Conservation (phyloP, 768 basidiomycete genomes). For the Glaciozyma antarctica region DNA sequence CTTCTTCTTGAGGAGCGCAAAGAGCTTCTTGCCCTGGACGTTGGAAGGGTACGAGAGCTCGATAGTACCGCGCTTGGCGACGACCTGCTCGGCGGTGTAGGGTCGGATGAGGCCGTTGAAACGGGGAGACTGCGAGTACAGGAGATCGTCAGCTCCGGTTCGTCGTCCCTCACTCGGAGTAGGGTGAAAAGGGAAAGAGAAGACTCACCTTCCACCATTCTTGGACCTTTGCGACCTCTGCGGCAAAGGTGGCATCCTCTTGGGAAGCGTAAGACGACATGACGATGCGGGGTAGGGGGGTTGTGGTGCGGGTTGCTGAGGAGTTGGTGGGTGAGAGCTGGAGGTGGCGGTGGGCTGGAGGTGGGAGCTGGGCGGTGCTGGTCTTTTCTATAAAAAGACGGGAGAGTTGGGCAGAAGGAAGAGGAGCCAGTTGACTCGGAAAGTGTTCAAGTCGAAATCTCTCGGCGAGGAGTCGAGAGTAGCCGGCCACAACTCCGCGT, state of each 20-base stretch:
- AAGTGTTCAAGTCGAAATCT: too few relatives aligned
- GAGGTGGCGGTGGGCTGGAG: too few relatives aligned
- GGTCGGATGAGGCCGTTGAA: slow-evolving; percentile 80
- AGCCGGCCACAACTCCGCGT: too few relatives aligned
- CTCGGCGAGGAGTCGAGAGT: too few relatives aligned
- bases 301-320: slow-evolving; percentile 42
- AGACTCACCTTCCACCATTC: slow-evolving; percentile 77
- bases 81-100: slow-evolving; percentile 86
- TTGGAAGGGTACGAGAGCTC: slow-evolving; percentile 78
- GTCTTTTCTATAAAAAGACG: too few relatives aligned
- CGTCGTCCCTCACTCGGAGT: too few relatives aligned
- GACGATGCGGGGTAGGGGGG: slow-evolving; percentile 5
- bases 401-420: too few relatives aligned
- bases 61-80: slow-evolving; percentile 83
- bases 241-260: slow-evolving; percentile 54
- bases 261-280: slow-evolving; percentile 20
- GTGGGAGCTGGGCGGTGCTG: too few relatives aligned
- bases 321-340: background rate
- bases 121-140: slow-evolving; percentile 57
- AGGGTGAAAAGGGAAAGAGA: background rate
- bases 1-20: slow-evolving; percentile 62
- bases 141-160: background rate
- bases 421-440: too few relatives aligned
- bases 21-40: slow-evolving; percentile 77
- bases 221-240: slow-evolving; percentile 77